Evolutionary conservation across 176 grass and related monocot species (phyloP), one percentile per base, ranked within the genome.

Genomic region (Oryza officinalis): DNA sequence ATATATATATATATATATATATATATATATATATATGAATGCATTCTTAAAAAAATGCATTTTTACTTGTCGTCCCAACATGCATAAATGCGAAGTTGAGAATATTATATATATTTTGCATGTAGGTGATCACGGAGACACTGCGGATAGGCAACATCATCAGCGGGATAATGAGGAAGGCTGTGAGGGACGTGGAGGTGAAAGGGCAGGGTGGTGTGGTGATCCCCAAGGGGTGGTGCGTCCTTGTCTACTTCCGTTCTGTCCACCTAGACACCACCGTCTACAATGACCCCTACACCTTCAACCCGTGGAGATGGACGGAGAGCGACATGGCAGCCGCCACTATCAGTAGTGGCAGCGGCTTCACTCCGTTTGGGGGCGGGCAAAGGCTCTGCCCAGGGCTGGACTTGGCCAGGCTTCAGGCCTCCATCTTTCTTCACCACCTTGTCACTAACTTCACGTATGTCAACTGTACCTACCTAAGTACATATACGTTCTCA

Each of bases 291-390:
- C 73, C 94, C 10, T 92, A 89, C 78, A 63, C 84, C 59, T 97
- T 97, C 89, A 81, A 91, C 84, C 94, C 94, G 30, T 97, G 94
- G 94, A 93, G 94, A 66, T 97, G 94, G 94, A 88, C 91, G 68
- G 76, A 65, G 5, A 72, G 68, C 28, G 84, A 54, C 43, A 32
- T 27, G 28, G 10, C 0, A 22, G 65, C 33, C 78, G 3, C 27
- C 45, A 7, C 71, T 11, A n/a, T 20, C 40, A 41, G 2, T 2
- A 41, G 40, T 0, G 37, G 37, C 1, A 6, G 50, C 6, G 20
- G 52, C 46, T 85, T 89, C 83, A 85, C 82, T n/a, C 87, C 87
- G 0, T 90, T 90, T 41, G 88, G 88, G 12, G 83, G 83, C 8
- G 88, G 88, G n/a, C 88, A 77, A 72, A 86, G 88, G 57, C 83